These are phyloP conservation scores for Turnera subulata DNA, from an alignment of 345 rosid species.

Conservation along the genomic window DNA sequence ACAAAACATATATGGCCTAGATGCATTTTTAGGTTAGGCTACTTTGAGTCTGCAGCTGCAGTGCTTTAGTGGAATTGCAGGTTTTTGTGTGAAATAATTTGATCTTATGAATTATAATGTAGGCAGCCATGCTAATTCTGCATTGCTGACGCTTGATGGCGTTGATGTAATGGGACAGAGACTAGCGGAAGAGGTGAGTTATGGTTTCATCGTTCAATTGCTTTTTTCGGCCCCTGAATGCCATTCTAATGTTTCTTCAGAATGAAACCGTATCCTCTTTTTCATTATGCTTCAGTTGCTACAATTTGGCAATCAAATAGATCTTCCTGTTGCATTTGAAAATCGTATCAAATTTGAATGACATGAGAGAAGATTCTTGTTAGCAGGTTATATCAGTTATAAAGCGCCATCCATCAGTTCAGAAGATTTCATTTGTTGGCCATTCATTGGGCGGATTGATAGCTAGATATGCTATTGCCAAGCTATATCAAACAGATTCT, in stretches of 20 bases:
- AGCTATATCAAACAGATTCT: conserved; percentile 47
- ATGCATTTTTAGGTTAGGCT: too few species aligned
- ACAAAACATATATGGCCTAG: too few species aligned
- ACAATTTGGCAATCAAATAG: too few species aligned
- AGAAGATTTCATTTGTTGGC: conserved; percentile 87
- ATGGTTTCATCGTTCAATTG: background rate
- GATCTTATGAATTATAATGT: conserved; percentile 16
- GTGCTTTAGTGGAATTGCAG: background rate
- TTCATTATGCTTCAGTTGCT: too few species aligned
- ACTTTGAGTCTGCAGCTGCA: background rate
- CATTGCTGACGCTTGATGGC: conserved; percentile 81
- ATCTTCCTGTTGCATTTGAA: background rate
- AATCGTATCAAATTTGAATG: too few species aligned
- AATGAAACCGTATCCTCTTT: conserved; percentile 6
- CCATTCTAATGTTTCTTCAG: background rate
- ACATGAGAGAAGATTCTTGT: conserved; percentile 2
- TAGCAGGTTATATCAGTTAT: conserved; percentile 74
- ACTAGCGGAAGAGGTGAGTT: conserved; percentile 77
- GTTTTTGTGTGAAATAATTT: background rate
- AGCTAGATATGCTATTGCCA: conserved; percentile 90
- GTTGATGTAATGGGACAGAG: conserved; percentile 94
- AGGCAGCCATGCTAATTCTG: conserved; percentile 84
- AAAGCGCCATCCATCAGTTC: conserved; percentile 46
- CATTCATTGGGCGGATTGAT: conserved; percentile 96
- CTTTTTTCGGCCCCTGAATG: background rate